Base-by-base conservation (phyloP, 148 eudicot genomes). In the Persicaria tinctoria region DNA sequence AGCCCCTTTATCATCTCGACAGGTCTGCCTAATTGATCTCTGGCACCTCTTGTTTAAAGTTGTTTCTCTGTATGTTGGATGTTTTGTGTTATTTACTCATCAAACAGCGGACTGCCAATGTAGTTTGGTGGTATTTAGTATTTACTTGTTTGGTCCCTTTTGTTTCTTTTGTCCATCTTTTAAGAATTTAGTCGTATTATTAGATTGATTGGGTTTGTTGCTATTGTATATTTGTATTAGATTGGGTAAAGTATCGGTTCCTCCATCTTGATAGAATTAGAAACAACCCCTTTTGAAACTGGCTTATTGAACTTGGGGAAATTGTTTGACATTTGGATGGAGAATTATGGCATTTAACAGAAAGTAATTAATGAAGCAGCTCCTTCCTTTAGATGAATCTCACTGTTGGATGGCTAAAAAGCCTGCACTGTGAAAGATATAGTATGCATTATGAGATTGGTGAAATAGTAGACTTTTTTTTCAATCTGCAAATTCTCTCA, bases 1-100 rank as follows among this genome's bases (percentile, higher is more conserved):
- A 94, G 87, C 98, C 98, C 75, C 96, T 94, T 63, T 94, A 94
- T 84, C 98, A 92, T 89, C 97, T 94, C 63, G 91, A 94, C 96
- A 94, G 98, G 98, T 94, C 56, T 23, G 46, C 47, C 20, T 14
- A 57, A 6, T 73, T 41, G 18, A 51, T 60, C 13, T 16, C 4
- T 57, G 27, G 63, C 17, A 13, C 47, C 18, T 41, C 8, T 10
- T 41, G 12, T 66, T 12, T 8, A 63, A 13, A 8, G 1, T 63
- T 11, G 5, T 63, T 27, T 44, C 48, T 14, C 9, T 12, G 44
- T 6, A 66, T 66, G 4, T n/a, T 41, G 8, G 13, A 66, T 47
- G 13, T 41, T 38, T 44, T 66, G 47, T 66, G 70, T 66, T 47
- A 12, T 41, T 12, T 41, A 66, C 17, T 44, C 14, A 6, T 41